A percentile compares a stretch with the other conserved stretches of the same genome.
Evolutionary conservation across 73 alveolate species (phyloP).

Genomic region (Paramecium bursaria): DNA sequence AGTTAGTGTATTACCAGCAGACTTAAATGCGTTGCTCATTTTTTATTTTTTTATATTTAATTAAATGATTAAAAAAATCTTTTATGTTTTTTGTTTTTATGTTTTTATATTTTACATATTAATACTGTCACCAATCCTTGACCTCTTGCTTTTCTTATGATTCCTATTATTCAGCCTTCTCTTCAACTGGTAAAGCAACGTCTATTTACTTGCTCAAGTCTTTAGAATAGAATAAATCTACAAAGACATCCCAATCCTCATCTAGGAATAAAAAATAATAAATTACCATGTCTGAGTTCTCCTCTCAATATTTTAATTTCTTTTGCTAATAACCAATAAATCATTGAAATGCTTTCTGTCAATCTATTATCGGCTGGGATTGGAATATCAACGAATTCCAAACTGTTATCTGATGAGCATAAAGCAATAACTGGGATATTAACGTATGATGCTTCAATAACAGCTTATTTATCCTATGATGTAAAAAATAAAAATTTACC

Average conservation of each 20-base stretch:
- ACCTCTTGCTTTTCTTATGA: slow-evolving; percentile 63
- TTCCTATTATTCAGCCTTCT: slow-evolving; percentile 51
- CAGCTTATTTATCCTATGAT: slow-evolving; percentile 89
- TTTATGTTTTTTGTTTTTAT: no score
- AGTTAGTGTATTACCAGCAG: slow-evolving; percentile 57
- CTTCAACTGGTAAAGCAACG: neutral
- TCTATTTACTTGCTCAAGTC: slow-evolving; percentile 57
- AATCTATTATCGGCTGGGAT: slow-evolving; percentile 96
- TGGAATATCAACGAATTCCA: slow-evolving; percentile 94
- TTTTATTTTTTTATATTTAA: no score
- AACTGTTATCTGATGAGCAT: slow-evolving; percentile 90
- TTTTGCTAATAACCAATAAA: slow-evolving; percentile 95
- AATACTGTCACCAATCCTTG: slow-evolving; percentile 19
- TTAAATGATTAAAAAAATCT: neutral
- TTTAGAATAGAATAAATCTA: slow-evolving; percentile 70
- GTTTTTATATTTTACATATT: neutral
- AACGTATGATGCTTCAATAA: slow-evolving; percentile 92
- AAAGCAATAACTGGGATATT: slow-evolving; percentile 95
- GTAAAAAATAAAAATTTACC: neutral
- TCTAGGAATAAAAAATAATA: neutral
- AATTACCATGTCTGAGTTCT: slow-evolving; percentile 50
- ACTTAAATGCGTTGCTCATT: slow-evolving; percentile 44
- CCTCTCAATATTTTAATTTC: slow-evolving; percentile 94
- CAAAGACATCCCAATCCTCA: slow-evolving; percentile 75
- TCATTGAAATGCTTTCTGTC: slow-evolving; percentile 86